A percentile compares a stretch with the other conserved stretches of the same genome.
Conservation (phyloP, 2,329 filamentous ascomycete species). For the Cladorrhinum sp. region DNA sequence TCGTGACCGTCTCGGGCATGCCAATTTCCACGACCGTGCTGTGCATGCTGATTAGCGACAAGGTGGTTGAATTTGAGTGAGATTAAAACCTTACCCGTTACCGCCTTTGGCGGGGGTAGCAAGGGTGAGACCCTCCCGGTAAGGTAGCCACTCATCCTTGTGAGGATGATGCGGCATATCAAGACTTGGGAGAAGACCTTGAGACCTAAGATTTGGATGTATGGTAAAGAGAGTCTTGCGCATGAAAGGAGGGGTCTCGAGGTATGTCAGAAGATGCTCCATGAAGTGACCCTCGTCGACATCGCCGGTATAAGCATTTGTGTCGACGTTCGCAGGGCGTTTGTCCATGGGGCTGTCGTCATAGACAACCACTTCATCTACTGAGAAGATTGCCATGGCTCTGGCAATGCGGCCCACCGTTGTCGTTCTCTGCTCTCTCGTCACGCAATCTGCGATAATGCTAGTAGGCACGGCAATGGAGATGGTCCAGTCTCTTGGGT, state of each 20-base stretch:
- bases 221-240: constrained; percentile 71
- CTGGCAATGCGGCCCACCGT: constrained; percentile 75
- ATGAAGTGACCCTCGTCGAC: constrained; percentile 77
- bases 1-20: constrained; percentile 51
- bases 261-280: constrained; percentile 72
- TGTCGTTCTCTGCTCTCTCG: constrained; percentile 71
- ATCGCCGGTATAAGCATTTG: constrained; percentile 61
- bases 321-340: constrained; percentile 48
- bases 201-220: constrained; percentile 72
- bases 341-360: constrained; percentile 59
- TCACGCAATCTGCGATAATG: constrained; percentile 68
- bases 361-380: constrained; percentile 82
- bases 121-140: constrained; percentile 72
- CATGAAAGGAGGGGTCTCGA: constrained; percentile 82
- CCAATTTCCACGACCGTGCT: constrained; percentile 59
- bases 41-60: constrained; percentile 22
- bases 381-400: constrained; percentile 75
- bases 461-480: constrained; percentile 77
- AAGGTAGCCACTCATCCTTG: constrained; percentile 72
- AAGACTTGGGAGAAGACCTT: constrained; percentile 70
- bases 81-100: constrained; percentile 31
- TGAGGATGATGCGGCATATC: constrained; percentile 84
- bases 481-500: constrained; percentile 67
- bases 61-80: constrained; percentile 15
- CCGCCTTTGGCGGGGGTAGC: constrained; percentile 41